phyloP scores from a whole-genome alignment of 2,329 filamentous ascomycete species.

The Ophiocordyceps camponoti-saundersi region DNA sequence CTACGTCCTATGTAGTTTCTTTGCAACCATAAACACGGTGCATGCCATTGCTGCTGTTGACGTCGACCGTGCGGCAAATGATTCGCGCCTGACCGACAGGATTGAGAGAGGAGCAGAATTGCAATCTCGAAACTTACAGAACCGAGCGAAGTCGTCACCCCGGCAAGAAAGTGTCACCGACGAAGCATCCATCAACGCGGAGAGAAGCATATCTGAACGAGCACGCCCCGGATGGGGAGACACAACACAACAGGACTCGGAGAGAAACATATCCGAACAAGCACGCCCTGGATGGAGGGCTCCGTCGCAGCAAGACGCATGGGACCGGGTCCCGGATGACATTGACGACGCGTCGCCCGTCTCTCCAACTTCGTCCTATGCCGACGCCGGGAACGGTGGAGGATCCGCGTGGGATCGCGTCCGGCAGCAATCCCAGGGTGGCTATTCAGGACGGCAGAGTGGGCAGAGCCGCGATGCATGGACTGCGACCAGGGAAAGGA shows the following conservation, averaged over 20 bases:
- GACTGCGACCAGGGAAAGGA: slow-evolving; percentile 3
- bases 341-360: slow-evolving; percentile 27
- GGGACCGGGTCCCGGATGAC: slow-evolving; percentile 11
- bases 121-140: not conserved
- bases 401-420: slow-evolving; percentile 28
- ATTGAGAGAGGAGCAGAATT: slow-evolving; percentile 1
- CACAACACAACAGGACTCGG: slow-evolving; percentile 1
- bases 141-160: not conserved
- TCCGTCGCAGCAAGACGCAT: slow-evolving; percentile 4
- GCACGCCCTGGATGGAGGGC: slow-evolving; percentile 5
- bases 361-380: slow-evolving; percentile 13
- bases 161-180: not conserved
- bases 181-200: not conserved
- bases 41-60: slow-evolving; percentile 6
- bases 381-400: slow-evolving; percentile 5
- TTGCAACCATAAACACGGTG: slow-evolving; percentile 3
- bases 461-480: slow-evolving; percentile 7
- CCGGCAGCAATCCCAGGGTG: slow-evolving; percentile 16
- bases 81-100: slow-evolving; percentile 13
- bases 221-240: slow-evolving; percentile 5
- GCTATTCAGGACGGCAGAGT: slow-evolving; percentile 8
- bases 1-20: slow-evolving; percentile 4
- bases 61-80: slow-evolving; percentile 4
- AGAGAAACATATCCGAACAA: too few relatives aligned
- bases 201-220: not conserved